Evolutionary conservation across 108 stramenopile genomes (phyloP).

Genomic region (Cyclotella sp.): DNA sequence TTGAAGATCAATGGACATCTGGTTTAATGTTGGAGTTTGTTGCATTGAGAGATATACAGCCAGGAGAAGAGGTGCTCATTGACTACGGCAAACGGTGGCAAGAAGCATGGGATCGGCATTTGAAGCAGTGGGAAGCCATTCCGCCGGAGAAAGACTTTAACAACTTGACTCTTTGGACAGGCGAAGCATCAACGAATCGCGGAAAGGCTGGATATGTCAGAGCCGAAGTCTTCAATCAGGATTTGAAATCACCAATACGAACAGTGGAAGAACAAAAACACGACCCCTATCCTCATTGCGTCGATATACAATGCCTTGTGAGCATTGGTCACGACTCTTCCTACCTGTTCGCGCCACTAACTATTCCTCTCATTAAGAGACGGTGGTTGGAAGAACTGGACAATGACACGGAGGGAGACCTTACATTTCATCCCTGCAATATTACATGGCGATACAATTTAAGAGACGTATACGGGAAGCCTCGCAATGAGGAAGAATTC

Average conservation of each 20-base stretch:
- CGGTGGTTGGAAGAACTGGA: constrained; percentile 22
- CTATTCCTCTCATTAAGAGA: constrained; percentile 38
- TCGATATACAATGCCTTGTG: constrained; percentile 31
- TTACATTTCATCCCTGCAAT: constrained; percentile 32
- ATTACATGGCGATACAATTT: constrained; percentile 29
- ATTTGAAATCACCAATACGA: constrained; percentile 22
- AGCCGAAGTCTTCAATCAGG: constrained; percentile 40
- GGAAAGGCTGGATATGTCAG: constrained; percentile 33
- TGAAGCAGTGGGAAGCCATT: constrained; percentile 44
- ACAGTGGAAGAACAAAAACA: constrained; percentile 45
- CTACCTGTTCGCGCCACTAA: constrained; percentile 32
- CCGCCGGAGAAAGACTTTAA: constrained; percentile 44
- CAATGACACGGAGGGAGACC: constrained; percentile 26
- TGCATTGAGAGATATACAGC: constrained; percentile 61
- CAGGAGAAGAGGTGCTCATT: constrained; percentile 77
- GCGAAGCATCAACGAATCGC: background rate
- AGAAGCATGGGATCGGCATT: constrained; percentile 62
- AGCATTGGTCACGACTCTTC: constrained; percentile 36
- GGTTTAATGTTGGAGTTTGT: constrained; percentile 66
- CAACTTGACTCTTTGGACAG: constrained; percentile 45
- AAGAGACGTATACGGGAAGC: constrained; percentile 21
- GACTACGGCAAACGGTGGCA: constrained; percentile 69
- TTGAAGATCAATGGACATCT: constrained; percentile 55
- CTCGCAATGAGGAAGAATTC: constrained; percentile 2
- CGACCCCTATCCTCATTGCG: constrained; percentile 44